Percentiles rank a stretch among this genome's conserved stretches.
Conservation (phyloP, 1,139 yeast genomes). For the Kazachstania sp. region DNA sequence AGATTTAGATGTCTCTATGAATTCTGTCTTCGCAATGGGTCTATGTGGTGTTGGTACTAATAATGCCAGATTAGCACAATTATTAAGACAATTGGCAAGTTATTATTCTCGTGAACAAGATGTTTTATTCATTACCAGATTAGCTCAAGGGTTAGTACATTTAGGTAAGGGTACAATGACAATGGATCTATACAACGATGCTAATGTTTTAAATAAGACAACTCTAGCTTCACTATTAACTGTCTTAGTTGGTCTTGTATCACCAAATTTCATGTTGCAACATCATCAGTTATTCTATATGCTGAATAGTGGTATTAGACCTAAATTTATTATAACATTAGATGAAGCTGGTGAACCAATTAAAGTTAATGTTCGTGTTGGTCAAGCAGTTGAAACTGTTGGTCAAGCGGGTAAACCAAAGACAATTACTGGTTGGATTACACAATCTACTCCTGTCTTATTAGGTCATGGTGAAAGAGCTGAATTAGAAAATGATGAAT, state of each 20-base stretch:
- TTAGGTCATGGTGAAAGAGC: constrained; percentile 94
- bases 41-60: constrained; percentile 97
- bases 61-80: constrained; percentile 94
- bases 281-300: constrained; percentile 78
- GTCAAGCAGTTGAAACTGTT: constrained; percentile 97
- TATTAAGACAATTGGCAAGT: constrained; percentile 87
- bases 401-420: constrained; percentile 99
- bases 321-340: constrained; percentile 86
- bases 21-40: constrained; percentile 96
- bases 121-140: constrained; percentile 83
- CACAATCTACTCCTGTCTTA: constrained; percentile 94
- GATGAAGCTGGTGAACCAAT: constrained; percentile 83
- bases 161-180: constrained; percentile 91
- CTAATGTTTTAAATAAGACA: constrained; percentile 79
- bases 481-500: constrained; percentile 84
- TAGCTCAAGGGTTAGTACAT: constrained; percentile 92
- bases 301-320: constrained; percentile 82
- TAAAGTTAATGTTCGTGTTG: constrained; percentile 94
- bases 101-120: constrained; percentile 89
- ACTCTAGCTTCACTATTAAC: constrained; percentile 87
- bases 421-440: constrained; percentile 98
- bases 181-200: constrained; percentile 81
- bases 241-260: constrained; percentile 72
- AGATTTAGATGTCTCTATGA: constrained; percentile 89
- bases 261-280: constrained; percentile 60